These are phyloP conservation scores for Gymnopus androsaceus DNA, from an alignment of 1,284 basidiomycete species.

Conservation along the genomic window DNA sequence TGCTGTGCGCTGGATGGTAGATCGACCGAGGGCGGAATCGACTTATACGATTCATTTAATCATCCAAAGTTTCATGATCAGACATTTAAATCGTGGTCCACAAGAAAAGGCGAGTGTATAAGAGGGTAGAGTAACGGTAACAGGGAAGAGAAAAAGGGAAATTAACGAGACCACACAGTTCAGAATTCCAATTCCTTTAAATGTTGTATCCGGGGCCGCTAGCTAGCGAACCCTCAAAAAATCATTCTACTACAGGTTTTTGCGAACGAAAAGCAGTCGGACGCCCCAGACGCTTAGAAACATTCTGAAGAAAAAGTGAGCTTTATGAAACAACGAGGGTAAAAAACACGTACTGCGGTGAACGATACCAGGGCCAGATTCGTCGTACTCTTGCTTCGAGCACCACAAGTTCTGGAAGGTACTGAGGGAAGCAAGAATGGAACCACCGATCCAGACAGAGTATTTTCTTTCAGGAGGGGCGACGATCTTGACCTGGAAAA, in stretches of 20 bases:
- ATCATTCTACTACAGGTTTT: background rate
- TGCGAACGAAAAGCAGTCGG: background rate
- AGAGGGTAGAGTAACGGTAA: no score
- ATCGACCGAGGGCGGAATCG: no score
- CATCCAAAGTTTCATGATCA: no score
- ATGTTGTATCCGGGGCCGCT: no score
- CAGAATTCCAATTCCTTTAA: no score
- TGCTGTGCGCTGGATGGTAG: no score
- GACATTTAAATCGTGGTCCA: no score
- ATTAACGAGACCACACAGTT: no score
- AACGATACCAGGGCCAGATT: conserved; percentile 21
- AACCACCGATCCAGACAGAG: conserved; percentile 55
- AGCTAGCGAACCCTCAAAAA: no score
- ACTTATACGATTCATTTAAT: no score
- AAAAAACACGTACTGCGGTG: conserved; percentile 18
- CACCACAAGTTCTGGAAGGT: conserved; percentile 21
- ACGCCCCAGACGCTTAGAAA: background rate
- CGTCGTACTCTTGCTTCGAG: conserved; percentile 23
- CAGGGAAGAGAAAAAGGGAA: no score
- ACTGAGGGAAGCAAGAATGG: conserved; percentile 47
- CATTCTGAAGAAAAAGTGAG: background rate
- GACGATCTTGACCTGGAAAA: conserved; percentile 18
- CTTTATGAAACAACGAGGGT: background rate
- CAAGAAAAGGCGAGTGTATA: no score
- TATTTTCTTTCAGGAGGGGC: conserved; percentile 18